These are phyloP conservation scores for Solanum aculeatissimum DNA, from an alignment of 305 asterid genomes.

Conservation along the genomic window DNA sequence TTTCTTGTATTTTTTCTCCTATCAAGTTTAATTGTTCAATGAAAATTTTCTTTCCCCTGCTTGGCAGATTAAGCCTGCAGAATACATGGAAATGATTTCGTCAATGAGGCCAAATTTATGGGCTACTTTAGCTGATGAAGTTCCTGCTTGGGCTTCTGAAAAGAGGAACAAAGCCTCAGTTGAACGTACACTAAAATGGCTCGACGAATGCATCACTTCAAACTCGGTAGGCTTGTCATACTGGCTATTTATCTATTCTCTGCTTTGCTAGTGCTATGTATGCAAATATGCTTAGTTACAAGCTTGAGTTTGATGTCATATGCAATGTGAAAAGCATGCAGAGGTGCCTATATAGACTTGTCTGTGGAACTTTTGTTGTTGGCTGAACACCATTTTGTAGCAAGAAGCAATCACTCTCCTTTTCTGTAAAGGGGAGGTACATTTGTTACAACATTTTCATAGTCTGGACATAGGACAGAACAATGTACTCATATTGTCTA, in stretches of 20 bases:
- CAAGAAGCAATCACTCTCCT: not conserved
- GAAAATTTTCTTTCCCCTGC: not conserved
- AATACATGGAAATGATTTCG: conserved; percentile 57
- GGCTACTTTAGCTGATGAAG: conserved; percentile 85
- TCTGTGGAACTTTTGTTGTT: not conserved
- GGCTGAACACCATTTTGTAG: not conserved
- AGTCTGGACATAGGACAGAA: not conserved
- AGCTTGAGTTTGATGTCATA: not conserved
- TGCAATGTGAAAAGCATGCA: not conserved
- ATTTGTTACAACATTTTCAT: not conserved
- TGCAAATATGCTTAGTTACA: not conserved
- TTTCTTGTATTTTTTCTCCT: not conserved
- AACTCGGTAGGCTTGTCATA: conserved; percentile 5
- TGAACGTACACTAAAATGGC: conserved; percentile 80
- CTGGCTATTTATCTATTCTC: not conserved
- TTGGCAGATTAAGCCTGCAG: conserved; percentile 54
- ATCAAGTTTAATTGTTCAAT: not conserved
- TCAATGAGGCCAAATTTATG: conserved; percentile 78
- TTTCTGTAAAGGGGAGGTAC: not conserved
- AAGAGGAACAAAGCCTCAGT: conserved; percentile 70
- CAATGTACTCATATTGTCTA: not conserved
- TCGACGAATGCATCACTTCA: conserved; percentile 59
- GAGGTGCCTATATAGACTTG: not conserved
- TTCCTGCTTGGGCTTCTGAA: conserved; percentile 83
- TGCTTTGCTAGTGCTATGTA: not conserved